Evolutionary conservation across 2,329 filamentous ascomycete species (phyloP).

Genomic region (Pseudogymnoascus sp.): DNA sequence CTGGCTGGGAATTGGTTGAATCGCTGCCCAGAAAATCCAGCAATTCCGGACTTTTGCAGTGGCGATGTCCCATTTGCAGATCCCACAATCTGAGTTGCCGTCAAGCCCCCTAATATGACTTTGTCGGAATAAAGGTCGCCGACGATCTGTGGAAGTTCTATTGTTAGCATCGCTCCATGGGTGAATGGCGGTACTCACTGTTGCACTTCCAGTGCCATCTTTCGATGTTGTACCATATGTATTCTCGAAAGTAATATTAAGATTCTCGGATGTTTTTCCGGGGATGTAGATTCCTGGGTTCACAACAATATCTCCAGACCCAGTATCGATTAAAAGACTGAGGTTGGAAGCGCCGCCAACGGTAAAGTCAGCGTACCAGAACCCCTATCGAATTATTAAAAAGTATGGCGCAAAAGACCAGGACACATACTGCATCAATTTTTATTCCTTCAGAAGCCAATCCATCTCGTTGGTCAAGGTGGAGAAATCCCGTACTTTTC

Average conservation of each 20-base stretch:
- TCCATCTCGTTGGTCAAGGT: neutral
- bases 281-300: constrained; percentile 16
- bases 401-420: neutral
- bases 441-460: neutral
- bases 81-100: neutral
- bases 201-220: neutral
- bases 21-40: neutral
- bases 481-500: neutral
- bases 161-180: neutral
- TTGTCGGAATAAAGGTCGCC: neutral
- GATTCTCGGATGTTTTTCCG: neutral
- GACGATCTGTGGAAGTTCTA: neutral
- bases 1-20: neutral
- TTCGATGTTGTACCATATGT: neutral
- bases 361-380: constrained; percentile 17
- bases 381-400: neutral
- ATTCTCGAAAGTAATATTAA: neutral
- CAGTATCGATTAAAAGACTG: constrained; percentile 16
- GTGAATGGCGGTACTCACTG: neutral
- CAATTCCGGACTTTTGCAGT: neutral
- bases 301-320: constrained; percentile 16
- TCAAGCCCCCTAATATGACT: neutral
- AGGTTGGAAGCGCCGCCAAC: constrained; percentile 13
- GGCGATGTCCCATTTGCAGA: neutral
- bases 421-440: neutral